Evolutionary conservation across 2,329 filamentous ascomycete genomes (phyloP), one percentile per base, ranked within the genome.

Genomic region (Diplodia mutila): DNA sequence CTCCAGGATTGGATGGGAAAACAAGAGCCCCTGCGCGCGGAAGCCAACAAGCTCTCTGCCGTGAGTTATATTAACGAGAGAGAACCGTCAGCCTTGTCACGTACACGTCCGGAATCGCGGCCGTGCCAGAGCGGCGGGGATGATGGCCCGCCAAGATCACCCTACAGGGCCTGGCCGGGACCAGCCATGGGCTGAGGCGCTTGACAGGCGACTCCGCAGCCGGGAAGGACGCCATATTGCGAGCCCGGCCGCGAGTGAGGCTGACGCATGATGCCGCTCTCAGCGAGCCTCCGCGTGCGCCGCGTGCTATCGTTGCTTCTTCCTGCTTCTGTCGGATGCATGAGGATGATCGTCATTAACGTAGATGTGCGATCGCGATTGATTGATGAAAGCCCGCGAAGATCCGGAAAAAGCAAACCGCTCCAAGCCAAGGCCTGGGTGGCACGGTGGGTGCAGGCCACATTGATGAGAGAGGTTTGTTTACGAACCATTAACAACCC

Each of bases 381-480:
- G 59, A 46, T 37, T 16, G 59, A 46, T 37, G 39, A 21, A 21
- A 6, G 42, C 46, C 42, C 59, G 59, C 59, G 46, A 63, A 51
- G 59, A 63, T 51, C 59, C 59, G 59, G 42, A 52, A 63, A 63
- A 63, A 52, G 59, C 59, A 63, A 61, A 9, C n/a, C 8, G 16
- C 2, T 21, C 12, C n/a, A n/a, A n/a, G n/a, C n/a, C n/a, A n/a
- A n/a, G n/a, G n/a, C n/a, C n/a, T n/a, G n/a, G n/a, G n/a, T n/a
- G n/a, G n/a, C n/a, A n/a, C n/a, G n/a, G n/a, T n/a, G n/a, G n/a
- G n/a, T n/a, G n/a, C n/a, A n/a, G n/a, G 18, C 11, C n/a, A 51
- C 34, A 23, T 21, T 21, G 27, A 27, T 34, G 18, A 51, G 23
- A 42, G 18, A 34, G 42, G 27, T 34, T 49, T n/a, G n/a, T n/a